Base-by-base conservation (phyloP, 2,329 filamentous ascomycete species). In the Rosellinia necatrix region DNA sequence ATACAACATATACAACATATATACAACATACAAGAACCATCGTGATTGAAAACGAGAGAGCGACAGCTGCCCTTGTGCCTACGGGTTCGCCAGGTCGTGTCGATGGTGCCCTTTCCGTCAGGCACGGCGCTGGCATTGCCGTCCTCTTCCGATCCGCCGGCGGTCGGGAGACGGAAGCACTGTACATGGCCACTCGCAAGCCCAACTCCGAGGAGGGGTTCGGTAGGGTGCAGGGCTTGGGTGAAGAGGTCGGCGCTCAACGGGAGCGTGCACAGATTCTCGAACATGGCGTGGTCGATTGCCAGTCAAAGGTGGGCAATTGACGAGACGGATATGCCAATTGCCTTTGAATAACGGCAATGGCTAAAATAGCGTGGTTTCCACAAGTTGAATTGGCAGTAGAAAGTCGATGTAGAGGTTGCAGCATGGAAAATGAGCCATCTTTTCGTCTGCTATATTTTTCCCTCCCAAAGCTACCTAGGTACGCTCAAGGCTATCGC, bases 21-120 rank as follows among this genome's bases (percentile, higher is more conserved):
- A n/a, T n/a, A 12, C 2, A 21, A 86, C 75, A 81, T 74, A 78
- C 87, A 80, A 62, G 83, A 77, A 13, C 93, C 94, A 71, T 97
- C 92, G 54, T 85, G 74, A 62, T 86, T 88, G 74, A 92, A 97
- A 4, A 82, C 85, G 52, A 97, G 76, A 58, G 85, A 87, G 49
- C 94, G 83, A 71, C 93, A 97, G 79, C 92, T 97, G 10, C 92
- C 93, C 78, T 96, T 96, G 76, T 99, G 94, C 59, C 94, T 83
- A 64, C 87, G 82, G 4, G 94, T 97, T 66, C 85, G 84, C 94
- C 94, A 99, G 57, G 87, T 77, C 0, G 88, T 91, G 64, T 92
- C 89, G 60, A 97, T 89, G 53, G 87, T 84, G 38, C 87, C 89
- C 60, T 83, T 88, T 9, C 91, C 91, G 66, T 80, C 76, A 17